These are phyloP conservation scores for Cytospora piceae DNA, from an alignment of 2,329 filamentous ascomycete genomes.

Conservation along the genomic window DNA sequence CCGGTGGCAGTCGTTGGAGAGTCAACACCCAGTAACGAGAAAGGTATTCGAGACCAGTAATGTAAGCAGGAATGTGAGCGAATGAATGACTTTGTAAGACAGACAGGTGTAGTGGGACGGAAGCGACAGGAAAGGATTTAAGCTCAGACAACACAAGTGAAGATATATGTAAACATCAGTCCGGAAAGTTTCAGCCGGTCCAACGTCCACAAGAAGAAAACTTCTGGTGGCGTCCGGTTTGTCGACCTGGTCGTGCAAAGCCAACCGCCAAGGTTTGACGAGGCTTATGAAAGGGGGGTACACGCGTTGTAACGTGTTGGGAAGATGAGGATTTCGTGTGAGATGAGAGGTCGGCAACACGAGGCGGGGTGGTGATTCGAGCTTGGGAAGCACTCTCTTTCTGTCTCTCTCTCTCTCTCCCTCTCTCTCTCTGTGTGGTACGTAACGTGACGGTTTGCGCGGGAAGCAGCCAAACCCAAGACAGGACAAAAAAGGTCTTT, in stretches of 20 bases:
- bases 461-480: background rate
- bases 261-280: conserved; percentile 21
- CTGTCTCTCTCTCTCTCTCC: background rate
- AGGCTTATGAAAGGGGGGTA: conserved; percentile 21
- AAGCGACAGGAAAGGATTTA: conserved; percentile 18
- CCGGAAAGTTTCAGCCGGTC: conserved; percentile 15
- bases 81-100: conserved; percentile 23
- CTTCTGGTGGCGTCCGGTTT: conserved; percentile 8
- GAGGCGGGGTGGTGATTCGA: background rate
- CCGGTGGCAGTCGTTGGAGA: background rate
- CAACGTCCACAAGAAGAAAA: background rate
- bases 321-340: background rate
- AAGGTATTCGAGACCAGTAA: conserved; percentile 9
- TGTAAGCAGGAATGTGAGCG: conserved; percentile 7
- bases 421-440: conserved; percentile 11
- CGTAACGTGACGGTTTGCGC: conserved; percentile 4
- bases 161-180: conserved; percentile 20
- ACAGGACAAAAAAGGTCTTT: background rate
- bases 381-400: background rate
- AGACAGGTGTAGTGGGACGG: conserved; percentile 23
- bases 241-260: conserved; percentile 21
- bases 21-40: conserved; percentile 16
- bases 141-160: conserved; percentile 22
- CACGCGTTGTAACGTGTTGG: background rate
- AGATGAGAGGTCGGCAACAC: background rate